These are phyloP conservation scores for Phytopythium kandeliae DNA, from an alignment of 352 stramenopile genomes.

Conservation along the genomic window DNA sequence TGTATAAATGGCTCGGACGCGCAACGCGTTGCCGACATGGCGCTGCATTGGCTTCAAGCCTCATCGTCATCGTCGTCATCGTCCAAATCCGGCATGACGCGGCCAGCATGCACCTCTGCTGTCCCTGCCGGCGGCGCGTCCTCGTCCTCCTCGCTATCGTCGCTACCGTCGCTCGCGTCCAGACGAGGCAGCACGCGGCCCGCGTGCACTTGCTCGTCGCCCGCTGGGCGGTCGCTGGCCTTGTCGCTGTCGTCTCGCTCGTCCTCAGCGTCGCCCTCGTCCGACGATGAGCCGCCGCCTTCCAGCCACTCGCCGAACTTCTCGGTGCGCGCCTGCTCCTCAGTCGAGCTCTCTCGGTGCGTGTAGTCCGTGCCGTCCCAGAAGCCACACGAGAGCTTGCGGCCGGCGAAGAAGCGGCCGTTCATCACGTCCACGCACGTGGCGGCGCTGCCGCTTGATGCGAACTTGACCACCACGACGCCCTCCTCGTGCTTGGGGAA, in stretches of 20 bases:
- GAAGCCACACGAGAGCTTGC: constrained; percentile 87
- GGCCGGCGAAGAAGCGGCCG: constrained; percentile 82
- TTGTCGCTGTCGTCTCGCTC: constrained; percentile 4
- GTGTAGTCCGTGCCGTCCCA: constrained; percentile 97
- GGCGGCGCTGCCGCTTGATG: constrained; percentile 74
- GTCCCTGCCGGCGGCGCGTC: constrained; percentile 1
- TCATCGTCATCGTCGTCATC: constrained; percentile 25
- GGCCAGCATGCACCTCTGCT: constrained; percentile 37
- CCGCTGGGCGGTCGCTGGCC: neutral
- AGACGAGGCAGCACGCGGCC: constrained; percentile 23
- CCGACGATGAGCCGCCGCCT: constrained; percentile 53
- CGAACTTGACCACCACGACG: constrained; percentile 95
- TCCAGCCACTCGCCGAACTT: constrained; percentile 95
- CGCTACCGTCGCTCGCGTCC: constrained; percentile 14
- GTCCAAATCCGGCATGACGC: constrained; percentile 50
- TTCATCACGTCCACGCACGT: constrained; percentile 89
- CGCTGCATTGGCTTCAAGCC: neutral
- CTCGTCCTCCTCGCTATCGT: constrained; percentile 18
- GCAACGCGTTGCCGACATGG: neutral
- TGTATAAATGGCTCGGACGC: constrained; percentile 5
- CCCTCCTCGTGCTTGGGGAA: constrained; percentile 91
- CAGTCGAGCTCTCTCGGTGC: constrained; percentile 63
- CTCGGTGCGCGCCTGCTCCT: constrained; percentile 84
- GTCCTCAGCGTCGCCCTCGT: constrained; percentile 24
- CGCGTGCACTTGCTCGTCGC: constrained; percentile 6